Evolutionary conservation across 345 rosid species (phyloP), one percentile per base, ranked within the genome.

Genomic region (Bruguiera sexangula): DNA sequence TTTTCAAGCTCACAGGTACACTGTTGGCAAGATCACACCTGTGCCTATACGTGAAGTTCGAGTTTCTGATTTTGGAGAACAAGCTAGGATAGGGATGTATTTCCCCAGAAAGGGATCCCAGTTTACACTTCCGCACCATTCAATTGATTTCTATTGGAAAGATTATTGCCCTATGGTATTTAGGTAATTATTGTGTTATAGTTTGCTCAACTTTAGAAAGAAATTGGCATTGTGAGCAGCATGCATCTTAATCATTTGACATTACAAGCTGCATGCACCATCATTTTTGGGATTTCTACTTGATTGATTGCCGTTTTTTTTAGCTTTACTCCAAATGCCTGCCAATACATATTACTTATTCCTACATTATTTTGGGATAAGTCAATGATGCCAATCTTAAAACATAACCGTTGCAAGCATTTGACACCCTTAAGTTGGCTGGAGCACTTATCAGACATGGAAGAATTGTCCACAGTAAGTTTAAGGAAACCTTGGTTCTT

Each of bases 91-190:
- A 78, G 78, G 87, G 62, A 91, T 91, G 98, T 88, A 80, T 80
- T 94, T 94, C 62, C 98, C 97, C 59, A 82, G 71, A 75, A 87
- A 81, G 67, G 98, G 98, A 76, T 91, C 95, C 69, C 90, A 84
- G 73, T 78, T 89, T 59, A 94, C 98, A n/a, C 98, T 97, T 70
- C 88, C 90, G 0, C 98, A 94, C 80, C 74, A 83, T 75, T 91
- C 98, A 60, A 60, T 89, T 67, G 92, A 87, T 83, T 94, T 94
- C 81, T 77, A 78, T 67, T 94, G 98, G 98, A 94, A 89, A 76
- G 98, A 94, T 76, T 94, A 91, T 69, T 91, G 98, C 80, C 98
- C 98, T 43, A 91, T 91, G 98, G 98, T 91, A 77, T 94, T 94
- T 85, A 91, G 98, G 98, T 94, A 84, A 34, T 58, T 58, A 18